Conservation (phyloP, 768 basidiomycete species). For the Russula olivacea region DNA sequence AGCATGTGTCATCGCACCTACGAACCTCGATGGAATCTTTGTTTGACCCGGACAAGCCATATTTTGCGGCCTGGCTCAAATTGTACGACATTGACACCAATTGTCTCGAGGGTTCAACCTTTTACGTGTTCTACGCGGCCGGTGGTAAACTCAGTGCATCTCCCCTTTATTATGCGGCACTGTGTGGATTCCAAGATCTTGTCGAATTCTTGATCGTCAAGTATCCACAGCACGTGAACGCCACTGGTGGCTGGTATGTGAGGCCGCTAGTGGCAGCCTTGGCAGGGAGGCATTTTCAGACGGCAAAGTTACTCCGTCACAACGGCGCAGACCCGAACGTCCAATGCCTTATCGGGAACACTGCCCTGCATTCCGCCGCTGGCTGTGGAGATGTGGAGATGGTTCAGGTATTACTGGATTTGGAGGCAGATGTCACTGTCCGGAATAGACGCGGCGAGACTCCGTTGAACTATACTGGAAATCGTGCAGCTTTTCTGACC, state of each 20-base stretch:
- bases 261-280: neutral
- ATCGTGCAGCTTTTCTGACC: no score
- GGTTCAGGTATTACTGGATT: neutral
- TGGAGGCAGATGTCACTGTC: neutral
- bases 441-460: neutral
- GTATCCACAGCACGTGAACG: neutral
- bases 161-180: neutral
- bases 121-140: neutral
- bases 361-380: neutral
- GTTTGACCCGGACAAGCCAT: neutral
- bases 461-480: neutral
- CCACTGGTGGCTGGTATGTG: neutral
- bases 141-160: neutral
- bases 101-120: neutral
- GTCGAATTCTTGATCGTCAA: neutral
- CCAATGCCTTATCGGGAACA: neutral
- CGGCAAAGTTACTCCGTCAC: neutral
- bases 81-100: neutral
- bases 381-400: neutral
- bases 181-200: neutral
- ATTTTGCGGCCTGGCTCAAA: neutral
- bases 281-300: neutral
- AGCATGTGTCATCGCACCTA: neutral
- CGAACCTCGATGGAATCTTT: neutral
- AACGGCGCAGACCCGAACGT: neutral